Percentiles rank a stretch among this genome's conserved stretches.
Evolutionary conservation across 306 rosid species (phyloP).

Genomic region (Vigna nakashimae): DNA sequence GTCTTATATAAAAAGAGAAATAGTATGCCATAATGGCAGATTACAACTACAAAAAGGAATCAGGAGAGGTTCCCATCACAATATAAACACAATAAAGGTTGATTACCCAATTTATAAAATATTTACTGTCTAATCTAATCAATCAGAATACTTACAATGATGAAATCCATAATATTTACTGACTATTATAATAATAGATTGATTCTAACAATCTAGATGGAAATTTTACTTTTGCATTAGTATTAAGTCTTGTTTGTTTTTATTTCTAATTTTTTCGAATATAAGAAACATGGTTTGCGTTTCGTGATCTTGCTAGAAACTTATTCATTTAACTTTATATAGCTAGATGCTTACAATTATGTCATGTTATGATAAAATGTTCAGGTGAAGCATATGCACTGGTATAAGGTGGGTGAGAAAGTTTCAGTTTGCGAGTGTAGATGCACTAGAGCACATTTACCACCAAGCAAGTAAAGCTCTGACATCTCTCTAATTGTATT

Average conservation of each 20-base stretch:
- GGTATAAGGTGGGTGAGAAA: constrained; percentile 74
- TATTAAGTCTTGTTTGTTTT: not conserved
- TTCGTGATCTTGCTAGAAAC: constrained; percentile 32
- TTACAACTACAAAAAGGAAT: not conserved
- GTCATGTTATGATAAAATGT: constrained; percentile 36
- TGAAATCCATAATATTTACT: not conserved
- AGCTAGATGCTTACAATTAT: constrained; percentile 30
- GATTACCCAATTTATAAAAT: not conserved
- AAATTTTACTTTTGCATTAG: constrained; percentile 28
- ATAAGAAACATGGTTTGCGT: constrained; percentile 32
- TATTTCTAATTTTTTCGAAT: constrained; percentile 21
- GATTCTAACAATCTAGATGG: not conserved
- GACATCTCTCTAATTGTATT: constrained; percentile 32
- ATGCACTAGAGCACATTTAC: constrained; percentile 92
- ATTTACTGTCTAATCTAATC: constrained; percentile 1
- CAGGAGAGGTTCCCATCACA: not conserved
- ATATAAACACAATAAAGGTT: constrained; percentile 7
- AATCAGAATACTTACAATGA: not conserved
- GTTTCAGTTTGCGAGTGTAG: constrained; percentile 92
- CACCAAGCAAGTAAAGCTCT: constrained; percentile 89
- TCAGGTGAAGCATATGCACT: constrained; percentile 97
- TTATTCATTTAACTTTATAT: constrained; percentile 25
- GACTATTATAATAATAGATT: not conserved
- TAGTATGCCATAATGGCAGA: not conserved
- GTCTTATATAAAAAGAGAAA: not conserved